Conservation (phyloP, 805 yeast species). For the Kluyveromyces starmeri region DNA sequence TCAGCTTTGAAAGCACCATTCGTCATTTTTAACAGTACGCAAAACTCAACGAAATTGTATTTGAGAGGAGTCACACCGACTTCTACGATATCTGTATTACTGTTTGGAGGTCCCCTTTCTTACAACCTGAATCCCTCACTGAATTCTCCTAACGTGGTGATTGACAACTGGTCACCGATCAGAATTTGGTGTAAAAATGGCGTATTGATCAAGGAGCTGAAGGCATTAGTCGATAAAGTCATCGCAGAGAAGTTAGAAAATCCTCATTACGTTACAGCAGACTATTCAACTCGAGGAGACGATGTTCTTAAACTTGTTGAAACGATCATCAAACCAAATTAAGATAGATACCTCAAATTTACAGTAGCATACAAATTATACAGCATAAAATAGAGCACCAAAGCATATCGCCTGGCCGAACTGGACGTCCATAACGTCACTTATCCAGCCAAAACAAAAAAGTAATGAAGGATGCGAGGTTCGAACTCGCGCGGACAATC, state of each 20-base stretch:
- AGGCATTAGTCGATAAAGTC: constrained; percentile 56
- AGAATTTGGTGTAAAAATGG: constrained; percentile 93
- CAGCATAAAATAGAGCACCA: too few species aligned
- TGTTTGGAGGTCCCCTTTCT: constrained; percentile 69
- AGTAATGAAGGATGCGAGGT: constrained; percentile 33
- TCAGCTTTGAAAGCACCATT: constrained; percentile 43
- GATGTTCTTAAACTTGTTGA: constrained; percentile 36
- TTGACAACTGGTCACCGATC: constrained; percentile 85
- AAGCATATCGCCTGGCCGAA: too few species aligned
- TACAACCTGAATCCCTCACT: constrained; percentile 44
- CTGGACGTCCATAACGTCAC: too few species aligned
- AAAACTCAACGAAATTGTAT: constrained; percentile 58
- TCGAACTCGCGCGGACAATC: constrained; percentile 36
- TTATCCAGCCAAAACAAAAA: too few species aligned
- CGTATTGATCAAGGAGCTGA: constrained; percentile 64
- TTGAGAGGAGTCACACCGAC: constrained; percentile 76
- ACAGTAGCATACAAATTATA: too few species aligned
- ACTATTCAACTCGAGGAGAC: constrained; percentile 21
- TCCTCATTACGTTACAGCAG: constrained; percentile 30
- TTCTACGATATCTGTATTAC: constrained; percentile 56
- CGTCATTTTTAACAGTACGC: constrained; percentile 51
- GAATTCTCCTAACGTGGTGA: constrained; percentile 72
- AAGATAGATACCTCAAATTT: too few species aligned
- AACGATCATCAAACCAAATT: constrained; percentile 23
- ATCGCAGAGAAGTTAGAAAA: constrained; percentile 51